These are phyloP conservation scores for Arthrobotrys sphaeroides DNA, from an alignment of 2,329 filamentous ascomycete species.

Conservation along the genomic window DNA sequence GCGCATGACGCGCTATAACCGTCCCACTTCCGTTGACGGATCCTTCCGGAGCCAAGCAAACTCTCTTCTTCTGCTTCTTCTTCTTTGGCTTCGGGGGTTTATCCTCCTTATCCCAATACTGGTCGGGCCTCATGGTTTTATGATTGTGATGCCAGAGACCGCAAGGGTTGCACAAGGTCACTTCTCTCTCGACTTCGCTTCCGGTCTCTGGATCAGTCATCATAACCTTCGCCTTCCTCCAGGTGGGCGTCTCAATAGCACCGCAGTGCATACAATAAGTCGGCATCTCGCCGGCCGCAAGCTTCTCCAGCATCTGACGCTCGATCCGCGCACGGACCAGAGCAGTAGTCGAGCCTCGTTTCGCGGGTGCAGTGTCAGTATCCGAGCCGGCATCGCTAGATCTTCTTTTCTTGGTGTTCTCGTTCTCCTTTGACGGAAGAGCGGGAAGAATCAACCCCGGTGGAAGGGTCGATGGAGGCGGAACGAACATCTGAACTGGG, in stretches of 20 bases:
- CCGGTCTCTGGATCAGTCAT: constrained; percentile 65
- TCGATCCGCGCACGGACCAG: constrained; percentile 52
- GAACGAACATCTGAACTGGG: constrained; percentile 26
- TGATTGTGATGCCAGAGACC: constrained; percentile 94
- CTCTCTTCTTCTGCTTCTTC: constrained; percentile 46
- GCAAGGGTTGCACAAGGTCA: constrained; percentile 91
- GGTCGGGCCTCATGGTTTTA: constrained; percentile 80
- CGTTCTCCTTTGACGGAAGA: constrained; percentile 20
- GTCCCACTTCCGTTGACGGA: not conserved
- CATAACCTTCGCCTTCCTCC: constrained; percentile 82
- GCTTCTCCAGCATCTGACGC: constrained; percentile 61
- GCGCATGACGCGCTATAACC: constrained; percentile 14
- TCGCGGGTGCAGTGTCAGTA: constrained; percentile 36
- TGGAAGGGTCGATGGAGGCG: constrained; percentile 17
- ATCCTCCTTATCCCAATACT: constrained; percentile 73
- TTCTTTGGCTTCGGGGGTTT: constrained; percentile 56
- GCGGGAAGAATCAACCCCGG: constrained; percentile 29
- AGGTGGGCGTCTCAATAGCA: constrained; percentile 93
- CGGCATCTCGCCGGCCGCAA: constrained; percentile 83
- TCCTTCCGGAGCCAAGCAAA: constrained; percentile 41
- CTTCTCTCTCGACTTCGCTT: constrained; percentile 74
- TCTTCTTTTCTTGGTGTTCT: constrained; percentile 29
- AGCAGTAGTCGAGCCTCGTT: constrained; percentile 54
- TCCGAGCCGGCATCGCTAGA: constrained; percentile 47
- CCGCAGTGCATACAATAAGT: constrained; percentile 92